Conservation (phyloP, 257 asterid species). For the Osmanthus fragrans region DNA sequence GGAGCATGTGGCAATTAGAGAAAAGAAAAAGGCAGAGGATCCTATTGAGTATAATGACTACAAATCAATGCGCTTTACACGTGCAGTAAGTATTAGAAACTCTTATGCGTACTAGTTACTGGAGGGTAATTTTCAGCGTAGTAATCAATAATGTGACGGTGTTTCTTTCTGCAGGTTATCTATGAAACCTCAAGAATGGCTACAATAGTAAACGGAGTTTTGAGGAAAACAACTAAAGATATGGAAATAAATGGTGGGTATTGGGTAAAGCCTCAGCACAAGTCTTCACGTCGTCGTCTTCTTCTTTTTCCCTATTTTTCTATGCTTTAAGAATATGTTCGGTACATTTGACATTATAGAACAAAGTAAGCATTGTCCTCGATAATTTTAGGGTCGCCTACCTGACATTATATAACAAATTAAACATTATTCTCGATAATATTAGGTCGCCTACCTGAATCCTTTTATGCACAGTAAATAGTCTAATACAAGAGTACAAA, state of each 20-base stretch:
- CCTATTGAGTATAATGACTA: constrained; percentile 80
- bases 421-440: background rate
- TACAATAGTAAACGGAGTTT: constrained; percentile 63
- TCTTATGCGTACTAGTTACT: constrained; percentile 21
- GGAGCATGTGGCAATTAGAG: constrained; percentile 84
- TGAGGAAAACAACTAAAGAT: constrained; percentile 62
- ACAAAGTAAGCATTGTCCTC: background rate
- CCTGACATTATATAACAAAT: background rate
- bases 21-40: constrained; percentile 71
- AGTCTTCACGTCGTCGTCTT: background rate
- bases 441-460: background rate
- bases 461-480: background rate
- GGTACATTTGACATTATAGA: background rate
- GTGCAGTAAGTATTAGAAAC: constrained; percentile 50
- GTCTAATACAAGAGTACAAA: background rate
- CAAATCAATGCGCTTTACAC: constrained; percentile 89
- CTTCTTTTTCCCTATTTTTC: constrained; percentile 8
- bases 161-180: constrained; percentile 49
- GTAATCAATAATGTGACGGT: background rate
- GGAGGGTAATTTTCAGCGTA: constrained; percentile 26
- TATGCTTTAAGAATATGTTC: constrained; percentile 10
- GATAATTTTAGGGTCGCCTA: background rate
- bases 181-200: constrained; percentile 68
- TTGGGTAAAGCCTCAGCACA: background rate
- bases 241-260: constrained; percentile 65